Conservation (phyloP, 2,329 filamentous ascomycete species). For the Aaosphaeria arxii region DNA sequence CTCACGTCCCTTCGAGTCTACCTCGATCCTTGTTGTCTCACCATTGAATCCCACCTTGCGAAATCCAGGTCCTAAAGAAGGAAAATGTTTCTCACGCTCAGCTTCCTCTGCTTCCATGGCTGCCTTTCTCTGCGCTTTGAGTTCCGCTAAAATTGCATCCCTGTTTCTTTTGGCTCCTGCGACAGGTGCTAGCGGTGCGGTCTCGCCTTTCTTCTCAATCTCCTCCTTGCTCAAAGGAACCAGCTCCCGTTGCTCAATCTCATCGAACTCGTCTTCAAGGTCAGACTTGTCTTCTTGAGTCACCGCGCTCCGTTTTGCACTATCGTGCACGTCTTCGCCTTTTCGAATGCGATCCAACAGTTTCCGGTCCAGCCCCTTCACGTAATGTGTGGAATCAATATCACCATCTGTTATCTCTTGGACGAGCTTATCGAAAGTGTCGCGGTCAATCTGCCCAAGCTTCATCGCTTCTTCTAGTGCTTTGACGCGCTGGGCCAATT, state of each 20-base stretch:
- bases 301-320: slow-evolving; percentile 25
- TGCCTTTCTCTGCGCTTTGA: slow-evolving; percentile 54
- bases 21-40: slow-evolving; percentile 54
- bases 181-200: slow-evolving; percentile 41
- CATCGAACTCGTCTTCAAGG: slow-evolving; percentile 48
- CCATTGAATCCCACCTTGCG: slow-evolving; percentile 50
- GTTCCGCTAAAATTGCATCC: slow-evolving; percentile 58
- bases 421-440: slow-evolving; percentile 71
- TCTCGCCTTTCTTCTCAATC: slow-evolving; percentile 52
- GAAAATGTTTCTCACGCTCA: slow-evolving; percentile 37
- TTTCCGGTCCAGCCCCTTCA: slow-evolving; percentile 89
- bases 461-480: slow-evolving; percentile 80
- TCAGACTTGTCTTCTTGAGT: slow-evolving; percentile 25
- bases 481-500: slow-evolving; percentile 65
- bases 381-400: slow-evolving; percentile 74
- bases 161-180: slow-evolving; percentile 53
- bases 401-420: slow-evolving; percentile 80
- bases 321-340: slow-evolving; percentile 56
- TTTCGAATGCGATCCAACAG: slow-evolving; percentile 66
- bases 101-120: slow-evolving; percentile 43
- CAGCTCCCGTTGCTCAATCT: slow-evolving; percentile 64
- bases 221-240: slow-evolving; percentile 63
- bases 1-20: slow-evolving; percentile 55
- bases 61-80: slow-evolving; percentile 54
- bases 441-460: slow-evolving; percentile 76